These are phyloP conservation scores for Rhodotorula sp. DNA, from an alignment of 1,284 basidiomycete species.

Conservation along the genomic window DNA sequence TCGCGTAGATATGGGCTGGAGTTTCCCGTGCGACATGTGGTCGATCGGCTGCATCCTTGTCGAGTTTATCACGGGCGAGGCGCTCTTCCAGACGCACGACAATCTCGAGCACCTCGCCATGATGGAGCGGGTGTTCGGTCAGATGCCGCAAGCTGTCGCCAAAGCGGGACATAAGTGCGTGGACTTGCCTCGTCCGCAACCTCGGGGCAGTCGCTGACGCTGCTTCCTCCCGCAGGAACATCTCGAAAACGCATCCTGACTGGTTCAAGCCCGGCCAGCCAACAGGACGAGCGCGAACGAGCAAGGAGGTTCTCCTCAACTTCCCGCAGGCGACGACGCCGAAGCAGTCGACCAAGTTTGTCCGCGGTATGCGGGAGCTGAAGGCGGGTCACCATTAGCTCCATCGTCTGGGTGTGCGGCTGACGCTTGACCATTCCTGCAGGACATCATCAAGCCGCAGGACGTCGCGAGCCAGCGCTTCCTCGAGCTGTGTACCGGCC, in stretches of 20 bases:
- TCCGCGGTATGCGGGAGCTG: conserved; percentile 77
- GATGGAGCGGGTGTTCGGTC: conserved; percentile 99
- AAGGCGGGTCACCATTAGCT: conserved; percentile 56
- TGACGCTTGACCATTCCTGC: conserved; percentile 17
- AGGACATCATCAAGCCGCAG: conserved; percentile 75
- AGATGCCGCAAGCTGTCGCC: conserved; percentile 81
- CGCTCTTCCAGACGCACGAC: conserved; percentile 97
- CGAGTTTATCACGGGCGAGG: conserved; percentile 96
- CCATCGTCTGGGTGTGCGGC: not conserved
- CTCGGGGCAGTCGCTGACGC: not conserved
- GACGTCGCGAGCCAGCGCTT: conserved; percentile 50
- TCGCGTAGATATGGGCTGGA: conserved; percentile 84
- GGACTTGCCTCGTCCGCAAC: conserved; percentile 41
- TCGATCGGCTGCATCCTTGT: conserved; percentile 98
- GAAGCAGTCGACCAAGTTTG: conserved; percentile 89
- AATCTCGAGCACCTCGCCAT: conserved; percentile 98
- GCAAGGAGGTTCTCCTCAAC: conserved; percentile 58
- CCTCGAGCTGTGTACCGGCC: conserved; percentile 80
- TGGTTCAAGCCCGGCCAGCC: conserved; percentile 77
- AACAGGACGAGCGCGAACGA: not conserved
- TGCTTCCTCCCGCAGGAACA: not conserved
- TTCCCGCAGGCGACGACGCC: conserved; percentile 82
- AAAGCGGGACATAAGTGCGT: not conserved
- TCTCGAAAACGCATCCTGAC: conserved; percentile 59
- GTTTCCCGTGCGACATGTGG: conserved; percentile 97